Conservation (phyloP, 129 eudicot species). For the Lactuca sativa region DNA sequence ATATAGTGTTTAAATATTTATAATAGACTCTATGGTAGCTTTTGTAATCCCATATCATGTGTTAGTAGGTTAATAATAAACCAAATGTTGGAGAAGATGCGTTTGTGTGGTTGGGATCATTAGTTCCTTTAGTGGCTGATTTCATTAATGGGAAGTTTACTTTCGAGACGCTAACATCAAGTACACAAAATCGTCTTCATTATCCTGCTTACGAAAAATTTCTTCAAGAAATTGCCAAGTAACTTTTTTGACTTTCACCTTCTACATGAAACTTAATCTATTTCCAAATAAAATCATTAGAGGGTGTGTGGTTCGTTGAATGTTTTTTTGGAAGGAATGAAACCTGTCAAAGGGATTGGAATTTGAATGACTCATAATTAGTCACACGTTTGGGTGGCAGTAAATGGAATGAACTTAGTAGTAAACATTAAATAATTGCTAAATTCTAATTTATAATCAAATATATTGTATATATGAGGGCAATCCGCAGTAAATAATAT, state of each 20-base stretch:
- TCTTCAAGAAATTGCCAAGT: slow-evolving; percentile 68
- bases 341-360: background rate
- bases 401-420: too few species aligned
- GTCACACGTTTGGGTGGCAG: too few species aligned
- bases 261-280: background rate
- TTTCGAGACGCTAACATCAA: slow-evolving; percentile 72
- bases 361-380: too few species aligned
- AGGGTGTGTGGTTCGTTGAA: background rate
- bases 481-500: too few species aligned
- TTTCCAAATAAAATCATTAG: background rate
- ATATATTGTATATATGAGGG: too few species aligned
- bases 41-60: slow-evolving; percentile 13
- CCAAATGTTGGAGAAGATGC: slow-evolving; percentile 68
- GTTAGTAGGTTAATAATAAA: slow-evolving; percentile 62
- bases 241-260: slow-evolving; percentile 10
- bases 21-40: background rate
- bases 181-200: slow-evolving; percentile 64
- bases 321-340: background rate
- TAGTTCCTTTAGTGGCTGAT: slow-evolving; percentile 70
- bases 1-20: background rate
- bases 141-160: slow-evolving; percentile 67
- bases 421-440: too few species aligned
- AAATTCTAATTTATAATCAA: too few species aligned
- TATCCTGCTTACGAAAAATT: slow-evolving; percentile 78
- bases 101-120: slow-evolving; percentile 83